phyloP scores from a whole-genome alignment of 306 rosid genomes.

The Lathyrus sativus region DNA sequence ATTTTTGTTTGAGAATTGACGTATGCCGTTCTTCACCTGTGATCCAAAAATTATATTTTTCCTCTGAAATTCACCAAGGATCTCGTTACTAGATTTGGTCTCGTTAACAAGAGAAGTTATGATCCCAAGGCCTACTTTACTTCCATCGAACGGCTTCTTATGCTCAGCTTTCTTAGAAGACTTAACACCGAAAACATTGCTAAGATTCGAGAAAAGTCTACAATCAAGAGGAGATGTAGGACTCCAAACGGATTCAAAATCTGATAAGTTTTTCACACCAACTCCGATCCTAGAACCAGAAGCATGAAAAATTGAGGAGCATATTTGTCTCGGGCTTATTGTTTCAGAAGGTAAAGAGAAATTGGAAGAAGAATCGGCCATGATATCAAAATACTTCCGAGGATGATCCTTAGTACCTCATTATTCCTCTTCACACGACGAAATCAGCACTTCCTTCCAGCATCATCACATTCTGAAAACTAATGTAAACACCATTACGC shows the following conservation, averaged over 20 bases:
- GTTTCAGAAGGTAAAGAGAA: conserved; percentile 49
- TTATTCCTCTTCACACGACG: conserved; percentile 41
- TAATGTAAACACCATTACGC: conserved; percentile 27
- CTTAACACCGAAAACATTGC: conserved; percentile 55
- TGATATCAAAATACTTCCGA: conserved; percentile 44
- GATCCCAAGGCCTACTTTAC: conserved; percentile 77
- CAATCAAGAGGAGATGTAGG: conserved; percentile 84
- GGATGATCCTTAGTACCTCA: conserved; percentile 38
- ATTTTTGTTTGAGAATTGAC: conserved; percentile 45
- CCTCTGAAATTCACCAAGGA: conserved; percentile 49
- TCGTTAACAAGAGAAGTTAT: conserved; percentile 67
- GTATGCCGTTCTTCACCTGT: conserved; percentile 54
- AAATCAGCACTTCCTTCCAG: conserved; percentile 41
- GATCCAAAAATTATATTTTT: conserved; percentile 72
- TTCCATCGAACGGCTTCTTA: conserved; percentile 50
- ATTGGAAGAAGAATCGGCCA: conserved; percentile 71
- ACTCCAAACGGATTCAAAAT: conserved; percentile 70
- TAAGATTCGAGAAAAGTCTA: conserved; percentile 59
- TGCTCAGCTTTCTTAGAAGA: conserved; percentile 44
- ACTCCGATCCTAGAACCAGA: conserved; percentile 68
- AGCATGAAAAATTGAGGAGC: conserved; percentile 62
- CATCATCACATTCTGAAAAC: conserved; percentile 43
- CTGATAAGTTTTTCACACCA: conserved; percentile 52
- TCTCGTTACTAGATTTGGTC: conserved; percentile 47
- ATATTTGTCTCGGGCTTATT: conserved; percentile 53